Conservation (phyloP, 2,329 filamentous ascomycete species). For the Aspergillus pseudonomiae region DNA sequence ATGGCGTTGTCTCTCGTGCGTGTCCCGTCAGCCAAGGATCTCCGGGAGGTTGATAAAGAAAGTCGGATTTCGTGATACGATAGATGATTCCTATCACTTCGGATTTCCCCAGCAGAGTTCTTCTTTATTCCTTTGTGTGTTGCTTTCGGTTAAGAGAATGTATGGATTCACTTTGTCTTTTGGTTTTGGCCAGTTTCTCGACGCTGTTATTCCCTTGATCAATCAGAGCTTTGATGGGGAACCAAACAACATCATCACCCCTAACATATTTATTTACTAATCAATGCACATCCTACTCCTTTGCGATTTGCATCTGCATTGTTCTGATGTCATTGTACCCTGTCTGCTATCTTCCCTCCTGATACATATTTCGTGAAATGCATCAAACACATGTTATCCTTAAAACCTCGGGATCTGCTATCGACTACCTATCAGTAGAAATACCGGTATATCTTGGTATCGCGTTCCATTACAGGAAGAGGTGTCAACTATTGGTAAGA, state of each 20-base stretch:
- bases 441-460: not conserved
- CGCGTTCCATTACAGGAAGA: not conserved
- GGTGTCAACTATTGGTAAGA: conserved; percentile 2
- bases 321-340: not conserved
- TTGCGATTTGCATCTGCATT: not conserved
- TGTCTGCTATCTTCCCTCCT: not conserved
- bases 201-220: conserved; percentile 2
- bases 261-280: not conserved
- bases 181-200: conserved; percentile 13
- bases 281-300: conserved; percentile 1
- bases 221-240: not conserved
- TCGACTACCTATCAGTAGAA: not conserved
- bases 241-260: not conserved
- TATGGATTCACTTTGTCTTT: conserved; percentile 30
- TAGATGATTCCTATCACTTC: conserved; percentile 33
- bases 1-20: conserved; percentile 23
- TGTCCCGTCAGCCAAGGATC: conserved; percentile 14
- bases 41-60: conserved; percentile 20
- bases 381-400: not conserved
- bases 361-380: conserved; percentile 3
- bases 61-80: conserved; percentile 30
- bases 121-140: conserved; percentile 20
- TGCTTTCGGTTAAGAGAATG: conserved; percentile 37
- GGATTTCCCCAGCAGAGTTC: conserved; percentile 30
- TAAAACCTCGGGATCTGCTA: not conserved